Conservation (phyloP, 257 asterid species). For the Avicennia marina region DNA sequence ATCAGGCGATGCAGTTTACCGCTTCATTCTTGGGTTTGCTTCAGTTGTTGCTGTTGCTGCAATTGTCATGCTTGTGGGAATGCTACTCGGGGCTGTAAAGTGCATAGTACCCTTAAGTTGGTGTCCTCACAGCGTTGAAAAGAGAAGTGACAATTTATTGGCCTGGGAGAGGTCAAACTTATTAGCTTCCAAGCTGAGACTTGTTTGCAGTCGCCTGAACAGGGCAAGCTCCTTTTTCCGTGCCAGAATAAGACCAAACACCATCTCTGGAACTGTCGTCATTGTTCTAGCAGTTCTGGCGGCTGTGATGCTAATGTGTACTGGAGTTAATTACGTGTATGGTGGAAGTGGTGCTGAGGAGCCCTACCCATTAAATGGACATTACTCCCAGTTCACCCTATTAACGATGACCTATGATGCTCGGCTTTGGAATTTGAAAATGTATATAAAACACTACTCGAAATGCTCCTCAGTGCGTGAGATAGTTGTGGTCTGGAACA, state of each 20-base stretch:
- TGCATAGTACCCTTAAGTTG: slow-evolving; percentile 78
- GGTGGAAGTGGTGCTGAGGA: slow-evolving; percentile 93
- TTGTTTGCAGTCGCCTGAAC: slow-evolving; percentile 72
- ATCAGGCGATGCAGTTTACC: slow-evolving; percentile 63
- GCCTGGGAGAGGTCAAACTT: slow-evolving; percentile 55
- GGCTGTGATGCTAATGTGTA: slow-evolving; percentile 43
- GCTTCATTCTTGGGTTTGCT: slow-evolving; percentile 59
- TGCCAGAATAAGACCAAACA: slow-evolving; percentile 50
- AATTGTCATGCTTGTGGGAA: slow-evolving; percentile 58
- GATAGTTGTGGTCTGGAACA: slow-evolving; percentile 97
- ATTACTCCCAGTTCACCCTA: slow-evolving; percentile 83
- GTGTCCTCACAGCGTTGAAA: slow-evolving; percentile 78
- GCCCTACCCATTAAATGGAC: slow-evolving; percentile 58
- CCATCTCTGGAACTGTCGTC: slow-evolving; percentile 42
- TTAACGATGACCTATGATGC: slow-evolving; percentile 95
- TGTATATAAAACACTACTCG: slow-evolving; percentile 85
- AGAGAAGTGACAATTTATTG: slow-evolving; percentile 69
- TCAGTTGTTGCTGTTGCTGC: slow-evolving; percentile 48
- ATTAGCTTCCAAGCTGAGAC: slow-evolving; percentile 52
- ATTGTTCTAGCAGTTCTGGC: slow-evolving; percentile 27
- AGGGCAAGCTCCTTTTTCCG: slow-evolving; percentile 50
- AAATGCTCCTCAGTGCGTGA: slow-evolving; percentile 89
- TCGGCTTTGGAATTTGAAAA: slow-evolving; percentile 88
- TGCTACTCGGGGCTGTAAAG: slow-evolving; percentile 70
- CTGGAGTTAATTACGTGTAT: slow-evolving; percentile 53